Evolutionary conservation across 768 basidiomycete genomes (phyloP).

Genomic region (Suillus tomentosus): DNA sequence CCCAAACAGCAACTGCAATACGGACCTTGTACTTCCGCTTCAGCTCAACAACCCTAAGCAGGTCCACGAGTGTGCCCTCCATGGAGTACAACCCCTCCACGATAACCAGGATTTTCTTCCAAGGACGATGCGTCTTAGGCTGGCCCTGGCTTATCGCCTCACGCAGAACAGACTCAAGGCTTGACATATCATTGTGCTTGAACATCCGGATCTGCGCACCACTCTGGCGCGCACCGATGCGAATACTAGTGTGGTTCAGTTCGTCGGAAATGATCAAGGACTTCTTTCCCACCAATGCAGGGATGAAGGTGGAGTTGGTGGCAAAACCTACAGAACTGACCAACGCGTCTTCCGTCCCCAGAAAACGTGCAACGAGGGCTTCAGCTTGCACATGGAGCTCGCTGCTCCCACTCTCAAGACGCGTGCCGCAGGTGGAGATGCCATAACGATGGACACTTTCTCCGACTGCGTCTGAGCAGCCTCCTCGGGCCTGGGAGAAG

Average conservation of each 20-base stretch:
- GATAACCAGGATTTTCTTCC: constrained; percentile 96
- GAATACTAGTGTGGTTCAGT: constrained; percentile 93
- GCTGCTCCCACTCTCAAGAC: constrained; percentile 80
- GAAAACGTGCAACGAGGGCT: constrained; percentile 84
- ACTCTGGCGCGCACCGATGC: constrained; percentile 87
- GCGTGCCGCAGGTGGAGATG: constrained; percentile 70
- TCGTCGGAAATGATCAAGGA: constrained; percentile 97
- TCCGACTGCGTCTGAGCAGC: constrained; percentile 94
- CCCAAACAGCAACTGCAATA: not conserved
- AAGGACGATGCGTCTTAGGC: constrained; percentile 94
- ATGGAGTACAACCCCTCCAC: constrained; percentile 98
- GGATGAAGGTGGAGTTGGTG: constrained; percentile 91
- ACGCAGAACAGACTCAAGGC: constrained; percentile 75
- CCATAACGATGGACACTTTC: constrained; percentile 82
- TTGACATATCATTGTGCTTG: constrained; percentile 95
- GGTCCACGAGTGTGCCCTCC: constrained; percentile 93
- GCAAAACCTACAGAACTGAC: constrained; percentile 97
- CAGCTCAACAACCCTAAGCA: constrained; percentile 80
- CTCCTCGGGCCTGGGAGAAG: constrained; percentile 91
- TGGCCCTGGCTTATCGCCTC: constrained; percentile 98
- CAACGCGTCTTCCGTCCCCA: constrained; percentile 88
- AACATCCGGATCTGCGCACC: constrained; percentile 90
- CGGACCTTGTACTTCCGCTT: constrained; percentile 94
- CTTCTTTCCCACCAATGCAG: constrained; percentile 87
- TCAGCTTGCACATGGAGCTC: constrained; percentile 84